phyloP scores from a whole-genome alignment of 2,329 filamentous ascomycete genomes.

The Hypoxylon rubiginosum region DNA sequence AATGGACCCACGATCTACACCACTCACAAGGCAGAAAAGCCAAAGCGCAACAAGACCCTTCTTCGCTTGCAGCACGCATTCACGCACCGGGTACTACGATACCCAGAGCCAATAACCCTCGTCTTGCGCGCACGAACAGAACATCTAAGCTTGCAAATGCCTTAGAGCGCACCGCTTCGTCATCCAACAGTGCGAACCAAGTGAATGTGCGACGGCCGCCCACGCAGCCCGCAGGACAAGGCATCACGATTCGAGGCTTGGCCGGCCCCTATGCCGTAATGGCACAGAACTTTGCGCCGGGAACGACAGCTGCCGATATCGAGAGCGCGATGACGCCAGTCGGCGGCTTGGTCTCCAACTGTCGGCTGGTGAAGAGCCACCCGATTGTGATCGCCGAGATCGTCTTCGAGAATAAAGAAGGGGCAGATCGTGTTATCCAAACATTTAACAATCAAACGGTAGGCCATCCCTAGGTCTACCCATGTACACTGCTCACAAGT shows the following conservation, averaged over 20 bases:
- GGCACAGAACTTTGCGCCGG: slow-evolving; percentile 85
- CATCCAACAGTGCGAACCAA: slow-evolving; percentile 50
- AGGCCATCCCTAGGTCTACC: slow-evolving; percentile 49
- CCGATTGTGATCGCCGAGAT: slow-evolving; percentile 85
- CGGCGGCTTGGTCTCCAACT: slow-evolving; percentile 77
- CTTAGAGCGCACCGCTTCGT: slow-evolving; percentile 58
- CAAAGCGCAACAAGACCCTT: slow-evolving; percentile 55
- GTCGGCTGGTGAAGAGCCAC: slow-evolving; percentile 74
- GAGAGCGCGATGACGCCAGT: slow-evolving; percentile 83
- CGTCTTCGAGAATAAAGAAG: slow-evolving; percentile 77
- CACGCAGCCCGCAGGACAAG: slow-evolving; percentile 52
- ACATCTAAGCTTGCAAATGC: slow-evolving; percentile 61
- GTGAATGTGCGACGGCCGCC: slow-evolving; percentile 50
- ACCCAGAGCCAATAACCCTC: slow-evolving; percentile 42
- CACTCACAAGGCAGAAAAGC: slow-evolving; percentile 57
- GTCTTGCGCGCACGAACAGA: slow-evolving; percentile 51
- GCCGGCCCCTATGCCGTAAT: slow-evolving; percentile 79
- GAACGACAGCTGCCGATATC: slow-evolving; percentile 85
- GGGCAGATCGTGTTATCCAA: slow-evolving; percentile 79
- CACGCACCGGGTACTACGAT: slow-evolving; percentile 55
- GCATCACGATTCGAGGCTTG: slow-evolving; percentile 79
- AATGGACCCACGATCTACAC: slow-evolving; percentile 81
- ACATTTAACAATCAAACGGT: slow-evolving; percentile 86
- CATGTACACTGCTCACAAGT: slow-evolving; percentile 9
- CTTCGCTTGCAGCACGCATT: slow-evolving; percentile 63